Base-by-base conservation (phyloP, 345 rosid species). In the Murraya paniculata region DNA sequence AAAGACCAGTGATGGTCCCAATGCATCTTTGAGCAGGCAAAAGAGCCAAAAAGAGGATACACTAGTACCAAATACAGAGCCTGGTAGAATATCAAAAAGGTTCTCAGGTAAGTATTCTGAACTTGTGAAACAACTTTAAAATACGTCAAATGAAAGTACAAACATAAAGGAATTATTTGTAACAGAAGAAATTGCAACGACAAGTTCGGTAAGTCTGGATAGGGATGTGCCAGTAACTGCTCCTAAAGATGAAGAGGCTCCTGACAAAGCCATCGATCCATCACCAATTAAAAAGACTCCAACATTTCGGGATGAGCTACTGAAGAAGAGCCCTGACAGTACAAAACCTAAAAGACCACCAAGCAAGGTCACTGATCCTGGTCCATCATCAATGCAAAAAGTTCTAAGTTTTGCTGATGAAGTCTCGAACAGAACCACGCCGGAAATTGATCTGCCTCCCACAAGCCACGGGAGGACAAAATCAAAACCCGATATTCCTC, bases 31-130 rank as follows among this genome's bases (percentile, higher is more conserved):
- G 66, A 55, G 21, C 56, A 82, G 31, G 67, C 35, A 67, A 48
- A 88, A 59, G 74, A 85, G 88, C 80, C 80, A 67, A 76, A 86
- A 74, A 82, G 76, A 81, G 27, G 78, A 59, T 10, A 66, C 1
- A 6, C 14, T 79, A 11, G 36, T 53, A 53, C 53, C 74, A 27
- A 72, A 33, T 24, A 56, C 27, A 55, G 74, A 78, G 76, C 56
- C 80, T 16, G 78, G 62, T 35, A 53, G 50, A 25, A 56, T 10
- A 48, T 78, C 85, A 9, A 27, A 72, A 22, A 73, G 13, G 21
- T 38, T 60, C 35, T 71, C 83, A 78, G 87, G 86, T 79, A 74
- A 68, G 35, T 14, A 41, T n/a, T 9, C 38, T 16, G 64, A 73
- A 56, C 68, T 75, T 55, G 75, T 55, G 41, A 76, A 55, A 13